A percentile compares a stretch with the other conserved stretches of the same genome.
Evolutionary conservation across 768 basidiomycete genomes (phyloP).

Genomic region (Nevesoporus exiguus): DNA sequence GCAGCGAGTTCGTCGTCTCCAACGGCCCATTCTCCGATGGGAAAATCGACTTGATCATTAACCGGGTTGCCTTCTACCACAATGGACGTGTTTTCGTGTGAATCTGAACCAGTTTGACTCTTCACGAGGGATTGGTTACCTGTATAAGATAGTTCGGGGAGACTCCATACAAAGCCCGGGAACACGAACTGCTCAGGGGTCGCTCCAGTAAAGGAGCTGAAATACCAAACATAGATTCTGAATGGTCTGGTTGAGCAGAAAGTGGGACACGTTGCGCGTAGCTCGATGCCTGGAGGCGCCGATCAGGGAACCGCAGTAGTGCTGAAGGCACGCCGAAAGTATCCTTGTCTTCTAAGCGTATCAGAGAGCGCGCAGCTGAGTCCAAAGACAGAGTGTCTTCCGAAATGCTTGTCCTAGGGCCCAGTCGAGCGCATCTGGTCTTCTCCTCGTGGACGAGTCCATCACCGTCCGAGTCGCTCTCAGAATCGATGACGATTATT

Average conservation of each 20-base stretch:
- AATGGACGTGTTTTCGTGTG: not conserved
- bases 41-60: constrained; percentile 10
- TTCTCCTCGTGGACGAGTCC: constrained; percentile 1
- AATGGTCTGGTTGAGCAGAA: not conserved
- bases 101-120: not conserved
- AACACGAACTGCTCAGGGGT: constrained; percentile 12
- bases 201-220: constrained; percentile 16
- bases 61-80: not conserved
- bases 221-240: constrained; percentile 17
- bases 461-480: constrained; percentile 46
- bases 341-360: not conserved
- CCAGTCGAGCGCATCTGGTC: not conserved
- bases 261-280: not conserved
- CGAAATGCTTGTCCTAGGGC: not conserved
- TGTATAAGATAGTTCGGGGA: constrained; percentile 1
- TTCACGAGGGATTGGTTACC: not conserved
- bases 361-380: not conserved
- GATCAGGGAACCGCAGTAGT: constrained; percentile 13
- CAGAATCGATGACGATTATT: constrained; percentile 63
- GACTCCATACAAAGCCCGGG: not conserved
- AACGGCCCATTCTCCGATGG: constrained; percentile 59
- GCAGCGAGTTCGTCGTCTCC: constrained; percentile 66
- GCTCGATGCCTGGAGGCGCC: not conserved
- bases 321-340: constrained; percentile 28
- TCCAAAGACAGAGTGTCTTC: not conserved